Evolutionary conservation across 495 filamentous ascomycete species (phyloP), one percentile per base, ranked within the genome.

Genomic region (Pyrenula aspistea): DNA sequence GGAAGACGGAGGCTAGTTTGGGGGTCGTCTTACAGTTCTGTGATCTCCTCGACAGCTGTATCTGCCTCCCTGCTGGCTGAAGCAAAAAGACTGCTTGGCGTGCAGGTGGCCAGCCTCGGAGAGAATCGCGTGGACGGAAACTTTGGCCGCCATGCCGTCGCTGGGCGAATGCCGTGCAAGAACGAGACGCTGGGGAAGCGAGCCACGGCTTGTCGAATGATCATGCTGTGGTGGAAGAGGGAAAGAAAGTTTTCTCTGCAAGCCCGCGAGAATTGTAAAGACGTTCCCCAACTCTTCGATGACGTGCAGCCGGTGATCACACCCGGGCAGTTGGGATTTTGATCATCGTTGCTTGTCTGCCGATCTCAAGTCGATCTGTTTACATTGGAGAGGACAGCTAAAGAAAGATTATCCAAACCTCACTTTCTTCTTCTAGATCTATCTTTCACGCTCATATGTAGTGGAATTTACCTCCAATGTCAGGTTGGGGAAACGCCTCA

Each of bases 41-140:
- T 67, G 49, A 77, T 69, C 47, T 72, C 68, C 24, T 75, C 72
- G 51, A 77, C 66, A 12, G 67, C 62, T 36, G 67, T 65, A 55
- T 76, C 73, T n/a, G 67, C 70, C 31, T 42, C n/a, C n/a, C n/a
- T 4, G 31, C 31, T 42, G 31, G 31, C 8, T 15, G 31, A 42
- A 4, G 31, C 31, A 42, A 42, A 42, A 42, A 15, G 31, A 42
- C 31, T 4, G 31, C 31, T 42, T 4, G 31, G 31, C 31, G 31
- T 42, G 31, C 31, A 42, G 4, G 31, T 15, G 31, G 31, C 15
- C 31, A 42, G 31, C 31, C 8, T 15, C 31, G 31, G 31, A 15
- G 31, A 42, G 31, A 42, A 8, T 4, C 31, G 31, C 15, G 31
- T 8, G 15, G 8, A 15, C 31, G 8, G 31, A 15, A 42, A 15